Conservation (phyloP, 306 rosid species). For the Echinosophora koreensis region DNA sequence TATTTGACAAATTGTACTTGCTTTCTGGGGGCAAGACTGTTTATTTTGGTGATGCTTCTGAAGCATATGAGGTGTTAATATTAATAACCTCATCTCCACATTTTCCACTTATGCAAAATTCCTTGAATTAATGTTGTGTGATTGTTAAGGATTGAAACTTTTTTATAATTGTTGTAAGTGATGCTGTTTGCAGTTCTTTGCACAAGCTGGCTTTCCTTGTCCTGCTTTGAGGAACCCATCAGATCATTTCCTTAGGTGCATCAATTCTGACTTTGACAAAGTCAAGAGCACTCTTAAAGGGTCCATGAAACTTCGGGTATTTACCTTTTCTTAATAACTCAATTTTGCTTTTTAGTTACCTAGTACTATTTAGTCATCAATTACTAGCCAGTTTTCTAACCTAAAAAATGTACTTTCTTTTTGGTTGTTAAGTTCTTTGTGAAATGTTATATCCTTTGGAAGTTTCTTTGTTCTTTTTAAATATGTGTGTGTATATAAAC, state of each 20-base stretch:
- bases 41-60: conserved; percentile 90
- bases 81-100: neutral
- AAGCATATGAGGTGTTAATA: conserved; percentile 82
- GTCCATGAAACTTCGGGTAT: conserved; percentile 92
- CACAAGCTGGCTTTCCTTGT: conserved; percentile 98
- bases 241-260: conserved; percentile 93
- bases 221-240: conserved; percentile 98
- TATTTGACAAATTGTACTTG: conserved; percentile 88
- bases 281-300: conserved; percentile 88
- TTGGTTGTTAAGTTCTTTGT: neutral
- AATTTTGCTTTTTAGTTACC: neutral
- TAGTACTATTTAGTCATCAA: neutral
- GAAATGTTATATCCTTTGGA: neutral
- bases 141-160: conserved; percentile 15
- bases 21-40: conserved; percentile 97
- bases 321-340: conserved; percentile 12
- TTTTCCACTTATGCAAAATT: conserved; percentile 4
- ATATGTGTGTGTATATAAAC: no score
- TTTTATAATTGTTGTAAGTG: neutral
- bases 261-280: conserved; percentile 97
- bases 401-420: neutral
- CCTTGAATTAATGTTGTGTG: neutral
- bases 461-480: neutral
- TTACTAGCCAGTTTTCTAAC: neutral
- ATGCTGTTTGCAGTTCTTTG: conserved; percentile 77